phyloP scores from a whole-genome alignment of 23 red algal genomes.

The Gracilaria gracilis region DNA sequence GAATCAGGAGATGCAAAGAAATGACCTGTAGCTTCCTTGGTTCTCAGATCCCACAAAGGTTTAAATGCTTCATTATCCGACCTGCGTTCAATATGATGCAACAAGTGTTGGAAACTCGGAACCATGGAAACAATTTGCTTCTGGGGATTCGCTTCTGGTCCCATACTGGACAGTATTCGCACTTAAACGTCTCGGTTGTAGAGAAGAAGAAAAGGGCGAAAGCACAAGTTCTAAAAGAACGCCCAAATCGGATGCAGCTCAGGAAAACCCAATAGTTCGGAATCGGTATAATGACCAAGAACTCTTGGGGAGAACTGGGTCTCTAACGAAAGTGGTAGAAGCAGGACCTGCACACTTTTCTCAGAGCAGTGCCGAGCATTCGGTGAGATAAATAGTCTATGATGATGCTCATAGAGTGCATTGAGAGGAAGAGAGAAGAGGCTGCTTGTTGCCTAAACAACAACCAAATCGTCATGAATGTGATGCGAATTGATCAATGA shows the following conservation, averaged over 20 bases:
- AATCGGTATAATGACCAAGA: background rate
- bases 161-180: background rate
- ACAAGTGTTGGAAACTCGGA: slow-evolving; percentile 21
- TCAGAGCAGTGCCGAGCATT: background rate
- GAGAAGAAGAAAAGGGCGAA: background rate
- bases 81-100: slow-evolving; percentile 8
- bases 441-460: background rate
- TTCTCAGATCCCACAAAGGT: background rate
- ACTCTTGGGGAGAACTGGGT: background rate
- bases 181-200: too few species aligned
- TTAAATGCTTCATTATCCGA: background rate
- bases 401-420: background rate
- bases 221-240: background rate
- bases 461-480: background rate
- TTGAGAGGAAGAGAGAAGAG: background rate
- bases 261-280: background rate
- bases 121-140: background rate
- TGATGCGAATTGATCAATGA: background rate
- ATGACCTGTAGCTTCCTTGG: background rate
- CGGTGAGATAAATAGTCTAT: background rate
- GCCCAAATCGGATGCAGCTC: background rate
- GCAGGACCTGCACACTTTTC: background rate
- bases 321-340: background rate
- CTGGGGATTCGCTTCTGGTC: background rate
- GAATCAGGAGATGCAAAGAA: slow-evolving; percentile 2